Evolutionary conservation across 805 yeast genomes (phyloP).

Genomic region (Spathaspora arborariae): DNA sequence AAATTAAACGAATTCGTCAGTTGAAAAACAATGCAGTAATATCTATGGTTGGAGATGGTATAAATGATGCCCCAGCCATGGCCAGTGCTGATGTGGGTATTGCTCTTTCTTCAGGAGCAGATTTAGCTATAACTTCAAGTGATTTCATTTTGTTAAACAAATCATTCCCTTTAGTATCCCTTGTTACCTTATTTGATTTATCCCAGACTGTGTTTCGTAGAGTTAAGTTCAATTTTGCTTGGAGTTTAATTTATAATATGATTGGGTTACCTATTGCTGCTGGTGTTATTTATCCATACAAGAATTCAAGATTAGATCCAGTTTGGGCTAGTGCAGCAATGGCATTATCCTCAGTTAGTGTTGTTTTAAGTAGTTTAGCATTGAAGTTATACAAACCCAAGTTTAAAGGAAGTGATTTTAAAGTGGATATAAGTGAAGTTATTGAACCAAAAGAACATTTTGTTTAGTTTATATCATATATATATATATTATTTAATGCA

Average conservation of each 20-base stretch:
- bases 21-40: slow-evolving; percentile 34
- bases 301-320: slow-evolving; percentile 52
- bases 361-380: slow-evolving; percentile 53
- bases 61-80: slow-evolving; percentile 79
- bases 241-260: slow-evolving; percentile 56
- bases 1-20: slow-evolving; percentile 52
- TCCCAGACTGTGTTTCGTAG: slow-evolving; percentile 48
- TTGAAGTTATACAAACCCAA: slow-evolving; percentile 45
- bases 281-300: slow-evolving; percentile 58
- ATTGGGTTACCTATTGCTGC: slow-evolving; percentile 64
- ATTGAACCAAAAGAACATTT: slow-evolving; percentile 9
- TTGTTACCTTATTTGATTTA: slow-evolving; percentile 53
- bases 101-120: slow-evolving; percentile 74
- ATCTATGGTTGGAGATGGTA: slow-evolving; percentile 84
- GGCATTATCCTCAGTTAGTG: slow-evolving; percentile 59
- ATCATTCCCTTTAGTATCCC: slow-evolving; percentile 44
- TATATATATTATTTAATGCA: not conserved
- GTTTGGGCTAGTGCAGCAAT: slow-evolving; percentile 68
- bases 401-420: slow-evolving; percentile 14
- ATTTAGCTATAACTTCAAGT: slow-evolving; percentile 68
- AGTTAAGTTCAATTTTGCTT: slow-evolving; percentile 54
- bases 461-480: not conserved
- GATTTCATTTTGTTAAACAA: slow-evolving; percentile 66
- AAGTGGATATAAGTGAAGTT: slow-evolving; percentile 7
- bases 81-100: slow-evolving; percentile 74